Evolutionary conservation across 306 rosid genomes (phyloP).

Genomic region (Acacia confusa): DNA sequence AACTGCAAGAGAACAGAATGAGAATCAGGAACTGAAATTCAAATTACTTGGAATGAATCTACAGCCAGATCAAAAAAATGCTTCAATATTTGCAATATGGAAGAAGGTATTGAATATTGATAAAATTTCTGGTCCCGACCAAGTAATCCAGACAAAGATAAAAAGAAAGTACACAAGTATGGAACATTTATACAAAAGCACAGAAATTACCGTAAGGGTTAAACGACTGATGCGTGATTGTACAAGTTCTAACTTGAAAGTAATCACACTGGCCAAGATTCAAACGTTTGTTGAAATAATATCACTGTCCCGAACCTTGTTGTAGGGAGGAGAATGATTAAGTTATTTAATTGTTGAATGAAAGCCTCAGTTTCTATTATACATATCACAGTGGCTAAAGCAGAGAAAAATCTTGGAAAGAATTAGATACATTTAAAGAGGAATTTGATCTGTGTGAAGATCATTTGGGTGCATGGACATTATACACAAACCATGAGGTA

Average conservation of each 20-base stretch:
- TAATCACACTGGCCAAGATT: not conserved
- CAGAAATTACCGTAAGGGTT: not conserved
- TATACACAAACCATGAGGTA: constrained; percentile 16
- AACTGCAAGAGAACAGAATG: not conserved
- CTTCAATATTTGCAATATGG: not conserved
- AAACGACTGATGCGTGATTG: not conserved
- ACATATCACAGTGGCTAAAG: not conserved
- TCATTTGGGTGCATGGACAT: constrained; percentile 13
- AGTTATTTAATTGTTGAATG: too few relatives aligned
- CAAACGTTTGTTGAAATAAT: not conserved
- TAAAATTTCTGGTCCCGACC: not conserved
- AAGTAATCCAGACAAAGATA: not conserved
- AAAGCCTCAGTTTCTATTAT: too few relatives aligned
- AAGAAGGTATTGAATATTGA: not conserved
- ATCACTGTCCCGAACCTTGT: not conserved
- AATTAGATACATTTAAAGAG: constrained; percentile 36
- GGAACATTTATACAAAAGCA: not conserved
- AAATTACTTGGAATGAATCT: not conserved
- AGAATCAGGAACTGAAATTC: not conserved
- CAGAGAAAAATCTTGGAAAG: not conserved
- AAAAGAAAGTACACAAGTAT: not conserved
- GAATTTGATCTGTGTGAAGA: constrained; percentile 45
- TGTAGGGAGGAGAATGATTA: not conserved
- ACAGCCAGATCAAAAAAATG: not conserved
- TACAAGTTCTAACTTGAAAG: not conserved